Percentiles rank a stretch among this genome's conserved stretches.
These are phyloP conservation scores for Garcia nutans DNA, from an alignment of 345 rosid genomes.

Conservation along the genomic window DNA sequence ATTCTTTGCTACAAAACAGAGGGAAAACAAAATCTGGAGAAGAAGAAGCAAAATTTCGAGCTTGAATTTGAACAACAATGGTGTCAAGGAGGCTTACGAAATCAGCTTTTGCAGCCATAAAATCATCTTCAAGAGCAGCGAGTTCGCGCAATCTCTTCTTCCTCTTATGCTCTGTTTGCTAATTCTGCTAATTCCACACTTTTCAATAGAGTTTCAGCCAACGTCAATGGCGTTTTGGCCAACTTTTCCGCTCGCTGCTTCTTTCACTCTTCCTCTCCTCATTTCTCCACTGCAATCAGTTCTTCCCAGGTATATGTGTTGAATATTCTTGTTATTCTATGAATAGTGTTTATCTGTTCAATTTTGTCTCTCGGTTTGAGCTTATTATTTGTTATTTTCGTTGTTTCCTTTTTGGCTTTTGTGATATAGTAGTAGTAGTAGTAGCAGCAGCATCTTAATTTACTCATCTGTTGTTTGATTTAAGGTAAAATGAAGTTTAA, in stretches of 20 bases:
- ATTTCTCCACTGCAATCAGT: constrained; percentile 37
- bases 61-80: constrained; percentile 11
- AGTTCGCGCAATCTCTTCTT: constrained; percentile 26
- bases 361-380: neutral
- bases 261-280: constrained; percentile 43
- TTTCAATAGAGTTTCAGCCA: neutral
- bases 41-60: too few relatives aligned
- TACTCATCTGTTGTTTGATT: neutral
- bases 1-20: neutral
- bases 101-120: constrained; percentile 29
- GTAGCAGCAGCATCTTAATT: too few relatives aligned
- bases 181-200: neutral
- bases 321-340: neutral
- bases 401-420: too few relatives aligned
- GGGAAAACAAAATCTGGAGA: too few relatives aligned
- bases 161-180: neutral
- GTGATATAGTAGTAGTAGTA: too few relatives aligned
- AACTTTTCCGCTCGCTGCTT: constrained; percentile 24
- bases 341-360: neutral
- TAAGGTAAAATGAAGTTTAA: neutral
- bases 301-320: constrained; percentile 41
- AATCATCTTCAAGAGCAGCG: constrained; percentile 16
- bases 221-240: constrained; percentile 15
- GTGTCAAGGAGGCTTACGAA: constrained; percentile 43
- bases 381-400: neutral